Conservation (phyloP, 768 basidiomycete species). For the Inosperma sp. region DNA sequence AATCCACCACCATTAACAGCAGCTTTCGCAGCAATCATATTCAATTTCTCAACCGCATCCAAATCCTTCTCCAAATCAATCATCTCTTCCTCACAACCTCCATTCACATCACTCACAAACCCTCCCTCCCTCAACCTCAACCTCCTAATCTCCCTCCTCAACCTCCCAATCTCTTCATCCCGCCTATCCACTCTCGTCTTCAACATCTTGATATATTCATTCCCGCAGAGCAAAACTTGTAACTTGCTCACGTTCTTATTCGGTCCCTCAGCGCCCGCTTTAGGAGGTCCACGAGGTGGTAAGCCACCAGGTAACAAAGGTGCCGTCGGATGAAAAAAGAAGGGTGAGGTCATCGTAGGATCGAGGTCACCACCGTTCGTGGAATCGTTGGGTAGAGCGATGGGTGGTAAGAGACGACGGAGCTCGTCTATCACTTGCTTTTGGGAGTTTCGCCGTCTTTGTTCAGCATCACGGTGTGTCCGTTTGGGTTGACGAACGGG, state of each 20-base stretch:
- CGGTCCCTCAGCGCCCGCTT: conserved; percentile 83
- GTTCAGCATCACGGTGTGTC: conserved; percentile 89
- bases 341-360: conserved; percentile 17
- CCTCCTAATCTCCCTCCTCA: conserved; percentile 63
- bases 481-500: conserved; percentile 12
- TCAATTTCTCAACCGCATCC: conserved; percentile 47
- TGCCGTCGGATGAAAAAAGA: conserved; percentile 45
- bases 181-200: conserved; percentile 73
- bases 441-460: conserved; percentile 93
- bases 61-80: conserved; percentile 56
- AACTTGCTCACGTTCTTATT: conserved; percentile 94
- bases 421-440: conserved; percentile 91
- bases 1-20: neutral
- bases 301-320: conserved; percentile 82
- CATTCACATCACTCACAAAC: conserved; percentile 18
- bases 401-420: conserved; percentile 78
- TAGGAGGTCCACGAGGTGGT: conserved; percentile 85
- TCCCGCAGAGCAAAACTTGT: conserved; percentile 85
- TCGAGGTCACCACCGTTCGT: conserved; percentile 20
- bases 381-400: conserved; percentile 76
- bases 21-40: conserved; percentile 1
- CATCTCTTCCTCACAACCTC: conserved; percentile 36
- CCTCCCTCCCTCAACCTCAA: conserved; percentile 39
- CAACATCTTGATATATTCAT: conserved; percentile 78
- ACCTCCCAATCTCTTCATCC: conserved; percentile 66